A percentile compares a stretch with the other conserved stretches of the same genome.
These are phyloP conservation scores for Blumeriella jaapii DNA, from an alignment of 2,329 filamentous ascomycete species.

Conservation along the genomic window DNA sequence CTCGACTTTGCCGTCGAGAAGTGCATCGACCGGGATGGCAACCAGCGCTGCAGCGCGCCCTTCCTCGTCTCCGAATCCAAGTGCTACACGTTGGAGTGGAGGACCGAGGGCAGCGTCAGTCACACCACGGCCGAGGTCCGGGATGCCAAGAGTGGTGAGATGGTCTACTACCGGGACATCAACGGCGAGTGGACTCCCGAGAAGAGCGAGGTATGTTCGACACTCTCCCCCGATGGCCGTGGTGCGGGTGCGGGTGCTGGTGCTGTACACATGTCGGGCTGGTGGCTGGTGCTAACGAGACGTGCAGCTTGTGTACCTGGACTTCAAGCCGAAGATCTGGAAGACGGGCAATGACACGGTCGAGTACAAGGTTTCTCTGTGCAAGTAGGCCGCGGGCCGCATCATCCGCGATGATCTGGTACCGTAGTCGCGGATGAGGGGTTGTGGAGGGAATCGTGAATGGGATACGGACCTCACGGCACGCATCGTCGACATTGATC, in stretches of 20 bases:
- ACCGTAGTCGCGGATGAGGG: too few relatives aligned
- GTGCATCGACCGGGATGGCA: slow-evolving; percentile 31
- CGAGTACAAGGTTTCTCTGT: slow-evolving; percentile 31
- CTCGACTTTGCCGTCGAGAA: slow-evolving; percentile 33
- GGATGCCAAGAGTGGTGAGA: slow-evolving; percentile 30
- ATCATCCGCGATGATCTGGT: too few relatives aligned
- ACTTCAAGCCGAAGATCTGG: slow-evolving; percentile 36
- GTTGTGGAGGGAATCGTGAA: too few relatives aligned
- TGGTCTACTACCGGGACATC: slow-evolving; percentile 36
- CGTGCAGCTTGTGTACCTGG: slow-evolving; percentile 31
- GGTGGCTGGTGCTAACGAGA: slow-evolving; percentile 4
- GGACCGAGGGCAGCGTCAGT: slow-evolving; percentile 29
- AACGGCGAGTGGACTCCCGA: slow-evolving; percentile 35
- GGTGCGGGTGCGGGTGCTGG: not conserved
- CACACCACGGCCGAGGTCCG: slow-evolving; percentile 32
- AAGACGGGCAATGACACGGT: slow-evolving; percentile 35
- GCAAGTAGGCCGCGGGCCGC: too few relatives aligned
- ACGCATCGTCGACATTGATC: too few relatives aligned
- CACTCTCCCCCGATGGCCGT: not conserved
- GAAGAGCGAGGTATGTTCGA: slow-evolving; percentile 30
- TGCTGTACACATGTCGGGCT: too few relatives aligned
- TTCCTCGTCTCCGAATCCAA: slow-evolving; percentile 30
- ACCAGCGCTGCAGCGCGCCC: slow-evolving; percentile 26
- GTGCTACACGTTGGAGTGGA: slow-evolving; percentile 33
- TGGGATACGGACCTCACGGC: too few relatives aligned